phyloP scores from a whole-genome alignment of 257 asterid species.

The Fraxinus anomala region DNA sequence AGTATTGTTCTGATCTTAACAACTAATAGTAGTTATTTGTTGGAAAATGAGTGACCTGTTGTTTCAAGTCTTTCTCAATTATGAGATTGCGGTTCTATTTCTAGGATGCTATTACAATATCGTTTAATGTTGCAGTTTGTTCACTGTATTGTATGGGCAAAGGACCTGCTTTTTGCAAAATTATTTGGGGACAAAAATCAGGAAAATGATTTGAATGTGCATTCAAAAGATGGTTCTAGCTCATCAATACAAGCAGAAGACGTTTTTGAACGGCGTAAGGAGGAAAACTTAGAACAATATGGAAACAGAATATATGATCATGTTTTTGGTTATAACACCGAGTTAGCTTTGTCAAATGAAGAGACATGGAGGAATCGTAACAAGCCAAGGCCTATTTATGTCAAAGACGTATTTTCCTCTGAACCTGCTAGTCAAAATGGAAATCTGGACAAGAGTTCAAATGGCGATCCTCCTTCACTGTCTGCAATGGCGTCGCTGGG shows the following conservation, averaged over 20 bases:
- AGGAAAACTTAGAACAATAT: constrained; percentile 68
- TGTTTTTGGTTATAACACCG: constrained; percentile 95
- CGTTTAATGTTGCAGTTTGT: constrained; percentile 70
- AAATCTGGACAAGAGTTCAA: constrained; percentile 47
- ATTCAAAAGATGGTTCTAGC: constrained; percentile 70
- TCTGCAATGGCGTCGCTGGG: constrained; percentile 90
- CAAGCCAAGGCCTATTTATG: constrained; percentile 83
- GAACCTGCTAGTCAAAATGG: constrained; percentile 66
- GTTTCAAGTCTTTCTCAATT: not conserved
- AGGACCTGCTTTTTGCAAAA: constrained; percentile 95
- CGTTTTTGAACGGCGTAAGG: constrained; percentile 66
- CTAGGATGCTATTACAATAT: constrained; percentile 18
- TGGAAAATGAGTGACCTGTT: constrained; percentile 3
- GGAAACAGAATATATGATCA: constrained; percentile 93
- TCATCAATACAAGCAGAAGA: constrained; percentile 65
- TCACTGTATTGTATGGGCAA: constrained; percentile 98
- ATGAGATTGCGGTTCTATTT: constrained; percentile 3
- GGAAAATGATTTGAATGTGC: constrained; percentile 89
- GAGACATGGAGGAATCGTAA: constrained; percentile 86
- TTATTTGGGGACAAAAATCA: constrained; percentile 89
- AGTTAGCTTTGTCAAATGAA: constrained; percentile 85
- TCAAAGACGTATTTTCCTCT: constrained; percentile 56
- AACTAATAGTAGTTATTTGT: constrained; percentile 7
- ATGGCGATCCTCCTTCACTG: constrained; percentile 49
- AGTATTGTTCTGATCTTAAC: constrained; percentile 1